Evolutionary conservation across 805 yeast species (phyloP).

Genomic region (Candida maesae): DNA sequence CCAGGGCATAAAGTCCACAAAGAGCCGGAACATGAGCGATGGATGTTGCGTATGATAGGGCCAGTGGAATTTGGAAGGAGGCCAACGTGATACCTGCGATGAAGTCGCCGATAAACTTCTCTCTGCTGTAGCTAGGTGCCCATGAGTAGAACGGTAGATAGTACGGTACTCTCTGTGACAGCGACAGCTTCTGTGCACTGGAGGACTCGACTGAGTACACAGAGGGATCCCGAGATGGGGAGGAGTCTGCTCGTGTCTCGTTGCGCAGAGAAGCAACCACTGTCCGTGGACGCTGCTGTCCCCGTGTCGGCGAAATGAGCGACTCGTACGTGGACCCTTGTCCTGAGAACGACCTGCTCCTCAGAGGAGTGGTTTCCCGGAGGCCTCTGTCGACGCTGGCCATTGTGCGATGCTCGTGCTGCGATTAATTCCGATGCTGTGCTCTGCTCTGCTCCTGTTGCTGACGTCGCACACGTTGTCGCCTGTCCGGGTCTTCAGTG

Average conservation of each 20-base stretch:
- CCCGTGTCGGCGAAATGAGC: constrained; percentile 5
- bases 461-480: too few species aligned
- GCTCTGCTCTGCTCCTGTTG: too few species aligned
- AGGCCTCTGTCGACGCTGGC: constrained; percentile 1
- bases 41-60: constrained; percentile 68
- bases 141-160: constrained; percentile 67
- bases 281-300: constrained; percentile 19
- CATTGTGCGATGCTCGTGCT: too few species aligned
- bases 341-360: constrained; percentile 4
- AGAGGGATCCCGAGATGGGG: constrained; percentile 7
- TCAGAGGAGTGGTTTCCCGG: constrained; percentile 9
- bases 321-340: constrained; percentile 10
- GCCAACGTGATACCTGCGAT: constrained; percentile 86
- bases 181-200: constrained; percentile 8
- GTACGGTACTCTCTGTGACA: constrained; percentile 43
- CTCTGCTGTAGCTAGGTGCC: constrained; percentile 48
- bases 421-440: too few species aligned
- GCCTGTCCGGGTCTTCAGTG: too few species aligned
- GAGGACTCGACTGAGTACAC: constrained; percentile 10
- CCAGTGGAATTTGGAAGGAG: constrained; percentile 86
- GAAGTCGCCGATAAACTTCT: constrained; percentile 52
- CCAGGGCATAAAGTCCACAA: constrained; percentile 72
- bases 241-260: constrained; percentile 4
- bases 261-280: constrained; percentile 16
- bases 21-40: constrained; percentile 81